Percentiles rank a stretch among this genome's conserved stretches.
These are phyloP conservation scores for Zygoascus ofunaensis DNA, from an alignment of 805 yeast species.

Conservation along the genomic window DNA sequence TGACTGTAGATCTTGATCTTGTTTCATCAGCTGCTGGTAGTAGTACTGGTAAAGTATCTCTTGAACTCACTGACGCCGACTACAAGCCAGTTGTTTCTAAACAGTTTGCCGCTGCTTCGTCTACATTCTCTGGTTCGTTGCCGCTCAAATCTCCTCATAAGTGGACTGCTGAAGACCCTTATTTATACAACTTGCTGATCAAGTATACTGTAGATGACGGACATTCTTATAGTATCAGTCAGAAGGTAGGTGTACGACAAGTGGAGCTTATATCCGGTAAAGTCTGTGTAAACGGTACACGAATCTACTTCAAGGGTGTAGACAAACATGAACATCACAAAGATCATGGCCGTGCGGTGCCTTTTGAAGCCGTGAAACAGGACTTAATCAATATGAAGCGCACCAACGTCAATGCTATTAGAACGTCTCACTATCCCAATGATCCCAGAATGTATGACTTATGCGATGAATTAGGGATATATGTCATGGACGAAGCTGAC, in stretches of 20 bases:
- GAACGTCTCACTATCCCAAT: conserved; percentile 31
- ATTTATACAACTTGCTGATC: conserved; percentile 22
- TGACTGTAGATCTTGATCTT: too few relatives aligned
- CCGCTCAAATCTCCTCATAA: conserved; percentile 18
- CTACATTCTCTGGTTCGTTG: not conserved
- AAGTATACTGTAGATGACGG: conserved; percentile 4
- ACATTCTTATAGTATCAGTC: conserved; percentile 17
- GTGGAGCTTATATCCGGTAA: conserved; percentile 26
- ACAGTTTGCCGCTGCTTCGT: not conserved
- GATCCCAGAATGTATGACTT: conserved; percentile 28
- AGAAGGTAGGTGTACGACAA: conserved; percentile 29
- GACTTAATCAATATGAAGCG: conserved; percentile 29
- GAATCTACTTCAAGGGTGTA: conserved; percentile 27
- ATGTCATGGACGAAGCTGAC: conserved; percentile 32
- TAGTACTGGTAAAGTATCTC: too few relatives aligned
- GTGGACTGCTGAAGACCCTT: conserved; percentile 32
- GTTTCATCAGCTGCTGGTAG: conserved; percentile 1
- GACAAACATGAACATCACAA: conserved; percentile 33
- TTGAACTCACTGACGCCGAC: not conserved
- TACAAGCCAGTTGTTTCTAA: not conserved
- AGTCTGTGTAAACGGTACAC: conserved; percentile 26
- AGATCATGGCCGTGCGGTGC: conserved; percentile 29
- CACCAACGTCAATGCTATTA: conserved; percentile 29
- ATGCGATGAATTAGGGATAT: conserved; percentile 27
- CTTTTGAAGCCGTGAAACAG: conserved; percentile 23